Percentiles rank a stretch among this genome's conserved stretches.
These are phyloP conservation scores for Phlyctochytrium bullatum DNA, from an alignment of 192 early-diverging fungal genomes.

Conservation along the genomic window DNA sequence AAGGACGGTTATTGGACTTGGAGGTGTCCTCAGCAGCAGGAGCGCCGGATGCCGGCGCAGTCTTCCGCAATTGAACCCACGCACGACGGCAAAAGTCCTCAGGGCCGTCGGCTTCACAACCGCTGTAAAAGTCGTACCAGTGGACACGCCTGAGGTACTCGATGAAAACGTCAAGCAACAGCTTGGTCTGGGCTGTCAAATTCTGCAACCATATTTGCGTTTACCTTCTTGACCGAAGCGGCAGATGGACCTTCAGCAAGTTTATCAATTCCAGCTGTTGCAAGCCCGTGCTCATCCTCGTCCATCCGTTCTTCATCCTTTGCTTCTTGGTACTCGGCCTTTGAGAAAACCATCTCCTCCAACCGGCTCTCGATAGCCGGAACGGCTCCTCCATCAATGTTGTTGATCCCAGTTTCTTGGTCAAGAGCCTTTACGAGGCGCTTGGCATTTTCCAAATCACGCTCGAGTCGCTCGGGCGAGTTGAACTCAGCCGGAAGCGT, in stretches of 20 bases:
- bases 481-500: slow-evolving; percentile 71
- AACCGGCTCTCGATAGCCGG: background rate
- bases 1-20: background rate
- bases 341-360: background rate
- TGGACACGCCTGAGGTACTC: slow-evolving; percentile 87
- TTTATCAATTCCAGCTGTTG: no score
- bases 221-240: slow-evolving; percentile 25
- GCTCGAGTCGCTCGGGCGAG: slow-evolving; percentile 64
- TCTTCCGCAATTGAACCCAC: slow-evolving; percentile 38
- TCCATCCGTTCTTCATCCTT: slow-evolving; percentile 13
- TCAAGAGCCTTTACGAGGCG: slow-evolving; percentile 58
- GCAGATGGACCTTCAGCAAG: background rate
- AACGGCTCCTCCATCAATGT: slow-evolving; percentile 12
- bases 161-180: slow-evolving; percentile 75
- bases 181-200: slow-evolving; percentile 14
- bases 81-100: slow-evolving; percentile 87
- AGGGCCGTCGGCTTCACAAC: slow-evolving; percentile 67
- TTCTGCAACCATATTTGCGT: background rate
- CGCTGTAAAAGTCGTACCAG: slow-evolving; percentile 92
- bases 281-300: slow-evolving; percentile 7
- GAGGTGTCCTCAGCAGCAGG: background rate
- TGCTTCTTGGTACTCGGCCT: background rate
- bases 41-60: slow-evolving; percentile 37
- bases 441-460: slow-evolving; percentile 69
- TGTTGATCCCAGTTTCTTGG: slow-evolving; percentile 41